These are phyloP conservation scores for Xanthoconium separans DNA, from an alignment of 1,284 basidiomycete genomes.

Conservation along the genomic window DNA sequence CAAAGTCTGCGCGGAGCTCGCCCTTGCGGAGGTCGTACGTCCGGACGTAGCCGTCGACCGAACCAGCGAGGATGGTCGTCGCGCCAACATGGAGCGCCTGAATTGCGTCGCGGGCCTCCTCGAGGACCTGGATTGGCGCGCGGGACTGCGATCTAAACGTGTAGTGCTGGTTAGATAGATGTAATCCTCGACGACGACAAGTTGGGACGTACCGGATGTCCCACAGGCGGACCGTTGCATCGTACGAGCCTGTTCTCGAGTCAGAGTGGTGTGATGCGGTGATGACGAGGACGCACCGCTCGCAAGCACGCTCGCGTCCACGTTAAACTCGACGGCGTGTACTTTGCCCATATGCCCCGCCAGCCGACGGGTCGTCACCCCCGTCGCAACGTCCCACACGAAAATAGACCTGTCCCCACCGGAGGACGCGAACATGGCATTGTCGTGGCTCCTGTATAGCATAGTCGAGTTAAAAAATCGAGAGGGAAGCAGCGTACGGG, in stretches of 20 bases:
- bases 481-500: neutral
- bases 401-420: conserved; percentile 93
- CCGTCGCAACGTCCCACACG: conserved; percentile 93
- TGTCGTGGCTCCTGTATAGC: conserved; percentile 76
- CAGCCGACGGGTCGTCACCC: conserved; percentile 77
- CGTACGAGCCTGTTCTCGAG: conserved; percentile 67
- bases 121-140: conserved; percentile 85
- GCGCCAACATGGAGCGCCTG: conserved; percentile 71
- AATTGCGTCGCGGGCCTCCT: conserved; percentile 89
- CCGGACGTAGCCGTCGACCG: conserved; percentile 88
- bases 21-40: conserved; percentile 95
- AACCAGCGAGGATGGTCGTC: conserved; percentile 75
- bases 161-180: no score
- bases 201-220: conserved; percentile 66
- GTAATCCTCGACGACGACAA: neutral
- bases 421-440: conserved; percentile 89
- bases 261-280: neutral
- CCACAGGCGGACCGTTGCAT: conserved; percentile 87
- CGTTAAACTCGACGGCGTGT: conserved; percentile 87
- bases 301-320: conserved; percentile 81
- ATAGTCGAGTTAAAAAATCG: neutral
- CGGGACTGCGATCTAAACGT: conserved; percentile 70
- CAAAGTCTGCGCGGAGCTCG: conserved; percentile 82
- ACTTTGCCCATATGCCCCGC: conserved; percentile 90
- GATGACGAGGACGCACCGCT: conserved; percentile 54